Evolutionary conservation across 345 rosid genomes (phyloP).

Genomic region (Lumnitzera racemosa): DNA sequence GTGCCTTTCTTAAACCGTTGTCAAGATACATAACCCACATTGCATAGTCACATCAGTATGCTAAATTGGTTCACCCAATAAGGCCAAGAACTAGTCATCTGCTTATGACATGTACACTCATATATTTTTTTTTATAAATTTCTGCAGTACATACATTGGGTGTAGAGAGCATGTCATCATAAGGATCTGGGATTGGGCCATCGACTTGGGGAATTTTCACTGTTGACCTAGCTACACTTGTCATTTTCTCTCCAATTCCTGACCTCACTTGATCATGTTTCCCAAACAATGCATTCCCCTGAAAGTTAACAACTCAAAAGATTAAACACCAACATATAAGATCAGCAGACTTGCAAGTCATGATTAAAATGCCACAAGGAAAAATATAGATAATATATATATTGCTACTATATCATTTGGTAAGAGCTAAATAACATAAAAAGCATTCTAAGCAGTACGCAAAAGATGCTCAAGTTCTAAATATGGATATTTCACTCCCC

Average conservation of each 20-base stretch:
- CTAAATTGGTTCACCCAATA: background rate
- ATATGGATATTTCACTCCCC: too few relatives aligned
- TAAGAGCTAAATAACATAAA: too few relatives aligned
- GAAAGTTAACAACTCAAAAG: constrained; percentile 1
- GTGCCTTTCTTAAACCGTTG: too few relatives aligned
- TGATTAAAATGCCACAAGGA: background rate
- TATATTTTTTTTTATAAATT: too few relatives aligned
- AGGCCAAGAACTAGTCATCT: background rate
- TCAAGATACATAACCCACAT: too few relatives aligned
- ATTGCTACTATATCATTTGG: background rate
- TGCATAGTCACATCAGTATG: too few relatives aligned
- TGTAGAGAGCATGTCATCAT: constrained; percentile 83
- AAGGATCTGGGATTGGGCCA: constrained; percentile 94
- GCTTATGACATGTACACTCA: too few relatives aligned
- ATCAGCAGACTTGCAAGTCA: background rate
- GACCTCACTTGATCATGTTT: background rate
- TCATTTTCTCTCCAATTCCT: constrained; percentile 16
- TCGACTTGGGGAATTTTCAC: constrained; percentile 77
- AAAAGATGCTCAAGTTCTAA: too few relatives aligned
- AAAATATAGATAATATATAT: background rate
- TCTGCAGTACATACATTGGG: constrained; percentile 59
- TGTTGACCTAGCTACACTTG: constrained; percentile 17
- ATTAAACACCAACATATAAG: background rate
- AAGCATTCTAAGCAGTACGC: too few relatives aligned
- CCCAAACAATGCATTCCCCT: background rate